Conservation (phyloP, 139 green algal genomes). For the Coccomyxa sp. region DNA sequence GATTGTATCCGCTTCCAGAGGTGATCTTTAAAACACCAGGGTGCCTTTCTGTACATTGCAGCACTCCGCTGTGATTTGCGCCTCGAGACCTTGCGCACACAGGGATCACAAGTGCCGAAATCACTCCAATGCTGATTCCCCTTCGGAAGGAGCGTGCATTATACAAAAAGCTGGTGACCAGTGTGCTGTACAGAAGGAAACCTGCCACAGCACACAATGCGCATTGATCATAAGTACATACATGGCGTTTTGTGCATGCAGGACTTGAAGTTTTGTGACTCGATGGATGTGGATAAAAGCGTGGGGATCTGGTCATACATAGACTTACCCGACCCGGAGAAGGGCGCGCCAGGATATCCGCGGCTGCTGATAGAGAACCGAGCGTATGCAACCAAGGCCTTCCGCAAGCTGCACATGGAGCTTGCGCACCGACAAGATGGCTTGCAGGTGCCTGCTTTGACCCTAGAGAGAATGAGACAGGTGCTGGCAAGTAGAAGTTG, state of each 20-base stretch:
- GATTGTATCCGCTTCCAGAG: slow-evolving; percentile 44
- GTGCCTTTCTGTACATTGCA: too few species aligned
- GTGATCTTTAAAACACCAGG: slow-evolving; percentile 22
- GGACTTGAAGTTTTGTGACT: slow-evolving; percentile 62
- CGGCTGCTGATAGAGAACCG: slow-evolving; percentile 75
- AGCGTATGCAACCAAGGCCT: slow-evolving; percentile 59
- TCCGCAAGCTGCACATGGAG: slow-evolving; percentile 84
- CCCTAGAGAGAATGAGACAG: not conserved
- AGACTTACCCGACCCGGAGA: slow-evolving; percentile 24
- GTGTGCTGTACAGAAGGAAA: not conserved
- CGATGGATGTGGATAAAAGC: slow-evolving; percentile 42
- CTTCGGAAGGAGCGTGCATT: not conserved
- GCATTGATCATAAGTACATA: too few species aligned
- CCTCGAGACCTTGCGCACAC: too few species aligned
- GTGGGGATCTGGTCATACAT: slow-evolving; percentile 25
- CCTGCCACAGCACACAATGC: not conserved
- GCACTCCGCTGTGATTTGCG: too few species aligned
- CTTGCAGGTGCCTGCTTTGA: slow-evolving; percentile 42
- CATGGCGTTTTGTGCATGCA: slow-evolving; percentile 6
- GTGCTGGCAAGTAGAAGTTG: not conserved
- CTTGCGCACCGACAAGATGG: slow-evolving; percentile 64
- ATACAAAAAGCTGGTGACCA: not conserved
- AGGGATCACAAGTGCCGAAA: too few species aligned
- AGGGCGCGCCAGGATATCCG: slow-evolving; percentile 52
- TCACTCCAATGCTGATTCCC: too few species aligned